Percentiles rank a stretch among this genome's conserved stretches.
phyloP scores from a whole-genome alignment of 257 asterid species.

The Solanum paucissectum region DNA sequence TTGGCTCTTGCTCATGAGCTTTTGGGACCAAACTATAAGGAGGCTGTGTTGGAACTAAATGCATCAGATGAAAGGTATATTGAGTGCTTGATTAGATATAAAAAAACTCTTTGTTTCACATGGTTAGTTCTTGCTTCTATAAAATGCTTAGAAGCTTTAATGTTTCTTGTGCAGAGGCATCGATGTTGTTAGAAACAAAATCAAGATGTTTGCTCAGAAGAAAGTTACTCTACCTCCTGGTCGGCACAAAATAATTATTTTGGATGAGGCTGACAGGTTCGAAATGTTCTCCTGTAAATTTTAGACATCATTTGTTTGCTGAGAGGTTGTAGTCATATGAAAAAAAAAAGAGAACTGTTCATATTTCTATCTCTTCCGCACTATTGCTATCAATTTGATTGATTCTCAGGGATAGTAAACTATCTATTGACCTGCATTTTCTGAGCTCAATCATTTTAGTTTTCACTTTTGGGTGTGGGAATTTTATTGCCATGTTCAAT shows the following conservation, averaged over 20 bases:
- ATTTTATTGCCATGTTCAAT: slow-evolving; percentile 15
- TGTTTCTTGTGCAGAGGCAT: slow-evolving; percentile 55
- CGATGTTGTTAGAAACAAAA: slow-evolving; percentile 93
- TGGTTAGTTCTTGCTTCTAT: not conserved
- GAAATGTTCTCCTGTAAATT: not conserved
- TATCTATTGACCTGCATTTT: not conserved
- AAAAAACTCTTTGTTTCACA: not conserved
- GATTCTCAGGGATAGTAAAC: not conserved
- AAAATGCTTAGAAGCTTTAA: not conserved
- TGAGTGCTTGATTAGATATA: not conserved
- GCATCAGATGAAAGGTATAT: slow-evolving; percentile 92
- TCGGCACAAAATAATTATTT: slow-evolving; percentile 75
- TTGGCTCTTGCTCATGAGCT: slow-evolving; percentile 96
- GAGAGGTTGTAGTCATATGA: not conserved
- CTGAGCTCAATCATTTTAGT: not conserved
- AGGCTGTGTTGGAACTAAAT: slow-evolving; percentile 85
- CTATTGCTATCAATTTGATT: not conserved
- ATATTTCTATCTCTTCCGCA: not conserved
- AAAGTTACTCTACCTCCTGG: slow-evolving; percentile 87
- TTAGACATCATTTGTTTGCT: not conserved
- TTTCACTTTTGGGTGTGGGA: not conserved
- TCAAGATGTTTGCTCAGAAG: slow-evolving; percentile 98
- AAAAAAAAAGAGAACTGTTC: not conserved
- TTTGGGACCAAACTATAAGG: slow-evolving; percentile 77
- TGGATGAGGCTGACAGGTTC: slow-evolving; percentile 99